These are phyloP conservation scores for Kodamaea kaohsiungensis DNA, from an alignment of 805 yeast species.

Conservation along the genomic window DNA sequence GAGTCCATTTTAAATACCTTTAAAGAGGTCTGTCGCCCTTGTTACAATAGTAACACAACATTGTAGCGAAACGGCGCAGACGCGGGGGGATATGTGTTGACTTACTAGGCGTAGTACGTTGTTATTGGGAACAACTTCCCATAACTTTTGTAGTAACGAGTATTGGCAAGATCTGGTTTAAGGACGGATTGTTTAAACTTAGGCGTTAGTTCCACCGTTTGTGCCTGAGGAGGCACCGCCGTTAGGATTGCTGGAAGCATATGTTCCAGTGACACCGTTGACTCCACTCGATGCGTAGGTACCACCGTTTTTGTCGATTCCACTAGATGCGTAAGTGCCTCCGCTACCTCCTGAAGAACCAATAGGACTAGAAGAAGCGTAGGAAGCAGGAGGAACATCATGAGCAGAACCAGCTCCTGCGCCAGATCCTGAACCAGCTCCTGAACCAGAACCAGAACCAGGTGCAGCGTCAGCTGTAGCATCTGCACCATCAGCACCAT, in stretches of 20 bases:
- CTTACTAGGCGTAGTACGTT: background rate
- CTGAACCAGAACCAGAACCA: too few species aligned
- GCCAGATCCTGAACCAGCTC: too few species aligned
- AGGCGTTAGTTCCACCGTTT: background rate
- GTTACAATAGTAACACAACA: constrained; percentile 1
- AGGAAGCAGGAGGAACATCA: background rate
- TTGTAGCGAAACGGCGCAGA: background rate
- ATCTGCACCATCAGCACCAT: background rate
- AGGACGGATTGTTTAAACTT: background rate
- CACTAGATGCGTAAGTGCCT: background rate
- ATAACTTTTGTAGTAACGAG: background rate
- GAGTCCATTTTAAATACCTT: background rate
- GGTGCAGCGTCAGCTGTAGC: background rate
- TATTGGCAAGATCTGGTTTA: background rate
- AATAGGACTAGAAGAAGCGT: background rate
- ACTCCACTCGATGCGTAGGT: background rate
- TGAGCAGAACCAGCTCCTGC: background rate
- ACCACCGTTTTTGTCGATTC: background rate
- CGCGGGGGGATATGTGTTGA: background rate
- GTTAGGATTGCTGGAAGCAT: background rate
- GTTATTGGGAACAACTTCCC: constrained; percentile 1
- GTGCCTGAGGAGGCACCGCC: background rate
- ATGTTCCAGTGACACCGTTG: background rate
- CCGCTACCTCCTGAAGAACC: constrained; percentile 1
- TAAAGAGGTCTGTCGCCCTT: background rate